Evolutionary conservation across 1,284 basidiomycete genomes (phyloP).

Genomic region (Ceratobasidium sp.): DNA sequence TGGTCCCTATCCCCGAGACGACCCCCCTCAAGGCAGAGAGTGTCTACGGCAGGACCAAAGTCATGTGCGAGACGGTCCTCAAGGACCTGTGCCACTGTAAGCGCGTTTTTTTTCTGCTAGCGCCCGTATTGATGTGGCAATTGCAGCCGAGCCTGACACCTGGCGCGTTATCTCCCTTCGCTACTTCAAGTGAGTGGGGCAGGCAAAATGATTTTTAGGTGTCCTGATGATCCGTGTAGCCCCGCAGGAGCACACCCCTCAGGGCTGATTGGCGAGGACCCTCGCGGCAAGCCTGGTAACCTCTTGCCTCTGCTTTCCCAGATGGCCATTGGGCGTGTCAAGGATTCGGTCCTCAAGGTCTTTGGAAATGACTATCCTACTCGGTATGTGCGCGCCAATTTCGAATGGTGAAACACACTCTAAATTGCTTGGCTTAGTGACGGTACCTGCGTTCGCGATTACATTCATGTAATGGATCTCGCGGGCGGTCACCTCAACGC

Average conservation of each 20-base stretch:
- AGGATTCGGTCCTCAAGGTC: slow-evolving; percentile 85
- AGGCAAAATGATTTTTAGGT: not conserved
- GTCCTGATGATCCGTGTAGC: slow-evolving; percentile 61
- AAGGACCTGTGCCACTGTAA: slow-evolving; percentile 87
- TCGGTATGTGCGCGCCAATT: slow-evolving; percentile 65
- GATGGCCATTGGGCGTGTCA: slow-evolving; percentile 93
- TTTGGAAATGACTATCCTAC: slow-evolving; percentile 99
- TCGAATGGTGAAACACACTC: not conserved
- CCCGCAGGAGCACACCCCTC: slow-evolving; percentile 98
- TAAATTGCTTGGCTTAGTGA: slow-evolving; percentile 68
- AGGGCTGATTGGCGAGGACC: slow-evolving; percentile 96
- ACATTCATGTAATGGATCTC: slow-evolving; percentile 96
- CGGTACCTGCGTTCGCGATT: slow-evolving; percentile 97
- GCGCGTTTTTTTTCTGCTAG: slow-evolving; percentile 52
- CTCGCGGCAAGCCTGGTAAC: slow-evolving; percentile 94
- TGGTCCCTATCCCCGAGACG: slow-evolving; percentile 94
- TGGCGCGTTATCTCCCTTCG: slow-evolving; percentile 89
- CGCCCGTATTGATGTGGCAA: slow-evolving; percentile 41
- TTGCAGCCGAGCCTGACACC: slow-evolving; percentile 72
- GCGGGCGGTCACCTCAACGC: slow-evolving; percentile 94
- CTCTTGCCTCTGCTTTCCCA: slow-evolving; percentile 94
- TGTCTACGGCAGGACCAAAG: slow-evolving; percentile 95
- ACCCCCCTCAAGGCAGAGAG: slow-evolving; percentile 91
- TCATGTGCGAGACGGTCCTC: slow-evolving; percentile 93
- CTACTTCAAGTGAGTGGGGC: slow-evolving; percentile 92